Conservation (phyloP, 768 basidiomycete genomes). For the Trametes cinnabarina region DNA sequence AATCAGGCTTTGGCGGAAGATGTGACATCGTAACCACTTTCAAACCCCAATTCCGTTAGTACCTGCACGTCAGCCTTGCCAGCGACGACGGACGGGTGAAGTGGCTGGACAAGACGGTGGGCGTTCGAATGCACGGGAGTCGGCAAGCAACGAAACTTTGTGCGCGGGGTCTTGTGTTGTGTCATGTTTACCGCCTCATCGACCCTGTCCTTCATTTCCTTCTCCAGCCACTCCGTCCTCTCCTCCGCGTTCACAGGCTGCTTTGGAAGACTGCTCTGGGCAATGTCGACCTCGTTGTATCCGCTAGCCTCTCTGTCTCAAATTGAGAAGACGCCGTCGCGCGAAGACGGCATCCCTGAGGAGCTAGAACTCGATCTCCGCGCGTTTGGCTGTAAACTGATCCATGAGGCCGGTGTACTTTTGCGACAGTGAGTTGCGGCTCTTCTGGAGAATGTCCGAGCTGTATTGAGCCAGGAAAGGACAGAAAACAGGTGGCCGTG, state of each 20-base stretch:
- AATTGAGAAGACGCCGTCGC: slow-evolving; percentile 76
- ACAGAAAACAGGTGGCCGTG: slow-evolving; percentile 94
- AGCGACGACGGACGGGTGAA: neutral
- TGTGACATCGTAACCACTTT: slow-evolving; percentile 22
- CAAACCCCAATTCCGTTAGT: neutral
- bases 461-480: neutral
- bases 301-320: slow-evolving; percentile 83
- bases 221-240: neutral
- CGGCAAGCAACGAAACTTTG: neutral
- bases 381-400: slow-evolving; percentile 89
- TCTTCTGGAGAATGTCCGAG: neutral
- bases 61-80: neutral
- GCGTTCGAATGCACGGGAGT: neutral
- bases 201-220: neutral
- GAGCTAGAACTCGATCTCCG: slow-evolving; percentile 87
- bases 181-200: slow-evolving; percentile 19
- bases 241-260: neutral
- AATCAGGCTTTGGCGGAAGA: slow-evolving; percentile 35
- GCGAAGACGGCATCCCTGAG: slow-evolving; percentile 74
- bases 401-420: slow-evolving; percentile 91
- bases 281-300: slow-evolving; percentile 44
- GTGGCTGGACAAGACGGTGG: neutral
- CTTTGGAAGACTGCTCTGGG: neutral
- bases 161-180: slow-evolving; percentile 13
- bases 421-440: slow-evolving; percentile 70